Percentiles rank a stretch among this genome's conserved stretches.
Conservation (phyloP, 106 monocot genomes). For the Dioscorea alata region DNA sequence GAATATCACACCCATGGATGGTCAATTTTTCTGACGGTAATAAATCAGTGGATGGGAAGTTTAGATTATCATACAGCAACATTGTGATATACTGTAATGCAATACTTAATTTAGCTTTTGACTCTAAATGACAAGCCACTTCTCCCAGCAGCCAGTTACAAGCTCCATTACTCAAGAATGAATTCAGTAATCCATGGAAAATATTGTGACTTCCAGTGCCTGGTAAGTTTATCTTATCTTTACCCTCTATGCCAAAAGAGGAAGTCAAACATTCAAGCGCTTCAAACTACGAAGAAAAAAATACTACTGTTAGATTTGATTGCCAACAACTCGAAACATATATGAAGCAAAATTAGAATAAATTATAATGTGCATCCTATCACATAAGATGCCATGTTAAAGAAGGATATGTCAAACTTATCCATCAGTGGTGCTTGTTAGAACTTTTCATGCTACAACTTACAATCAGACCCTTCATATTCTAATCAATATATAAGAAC, state of each 20-base stretch:
- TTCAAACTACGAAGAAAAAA: slow-evolving; percentile 54
- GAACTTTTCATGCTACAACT: too few species aligned
- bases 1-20: slow-evolving; percentile 5
- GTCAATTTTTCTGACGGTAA: slow-evolving; percentile 11
- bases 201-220: slow-evolving; percentile 22
- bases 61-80: slow-evolving; percentile 33
- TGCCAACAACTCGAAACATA: too few species aligned
- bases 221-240: slow-evolving; percentile 16
- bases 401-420: too few species aligned
- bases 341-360: too few species aligned
- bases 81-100: slow-evolving; percentile 60
- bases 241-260: slow-evolving; percentile 36
- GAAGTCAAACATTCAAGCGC: slow-evolving; percentile 64
- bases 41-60: slow-evolving; percentile 19
- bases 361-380: too few species aligned
- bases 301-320: not conserved
- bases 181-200: slow-evolving; percentile 36
- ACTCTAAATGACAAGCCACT: slow-evolving; percentile 38
- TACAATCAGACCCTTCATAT: too few species aligned
- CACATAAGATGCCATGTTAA: too few species aligned
- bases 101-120: slow-evolving; percentile 37
- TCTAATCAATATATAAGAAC: too few species aligned
- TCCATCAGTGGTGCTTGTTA: too few species aligned
- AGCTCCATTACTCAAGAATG: slow-evolving; percentile 23
- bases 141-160: slow-evolving; percentile 56